Evolutionary conservation across 192 early-diverging fungal genomes (phyloP), one percentile per base, ranked within the genome.

Genomic region (Dissophora ornata): DNA sequence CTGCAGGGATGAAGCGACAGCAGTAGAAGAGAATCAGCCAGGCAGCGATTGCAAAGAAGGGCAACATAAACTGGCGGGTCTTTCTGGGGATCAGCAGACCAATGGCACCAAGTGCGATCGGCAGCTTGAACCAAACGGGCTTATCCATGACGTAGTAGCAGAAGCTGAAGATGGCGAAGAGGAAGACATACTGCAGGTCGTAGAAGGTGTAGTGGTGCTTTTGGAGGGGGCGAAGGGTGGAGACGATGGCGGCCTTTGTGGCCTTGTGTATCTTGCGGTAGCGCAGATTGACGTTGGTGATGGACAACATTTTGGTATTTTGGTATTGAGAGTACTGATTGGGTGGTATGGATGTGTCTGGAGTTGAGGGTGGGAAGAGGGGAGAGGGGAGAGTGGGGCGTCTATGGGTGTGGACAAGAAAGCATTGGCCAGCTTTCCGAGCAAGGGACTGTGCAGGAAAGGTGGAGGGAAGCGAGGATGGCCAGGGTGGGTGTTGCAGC

Each of bases 1-100:
- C 56, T 16, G 59, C 57, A 6, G 84, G 84, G 45, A 88, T 83
- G 30, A 82, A 88, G 44, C 84, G 81, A 62, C 80, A 82, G 33
- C 83, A 81, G 44, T 86, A 88, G 58, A 83, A 88, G 19, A 82
- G 80, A 32, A 88, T 66, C 19, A 88, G 58, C 86, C 86, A 88
- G 24, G 82, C 71, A 48, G 84, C 82, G n/a, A 88, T 88, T 25
- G 85, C 80, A 21, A 83, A 48, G 33, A 83, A 81, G 2, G 86
- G 85, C 1, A 82, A 34, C 24, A 84, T 79, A 33, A 88, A 88
- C 29, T 67, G 80, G 51, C 84, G 80, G 1, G 84, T 60, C 36
- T 73, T 79, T 56, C 30, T 50, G 24, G 84, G 86, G 42, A 81
- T 47, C 32, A 71, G 51, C 19, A 83, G 67, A 25, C 64, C 74